A percentile compares a stretch with the other conserved stretches of the same genome.
phyloP scores from a whole-genome alignment of 2,329 filamentous ascomycete species.

The Penicillium capsulatum region DNA sequence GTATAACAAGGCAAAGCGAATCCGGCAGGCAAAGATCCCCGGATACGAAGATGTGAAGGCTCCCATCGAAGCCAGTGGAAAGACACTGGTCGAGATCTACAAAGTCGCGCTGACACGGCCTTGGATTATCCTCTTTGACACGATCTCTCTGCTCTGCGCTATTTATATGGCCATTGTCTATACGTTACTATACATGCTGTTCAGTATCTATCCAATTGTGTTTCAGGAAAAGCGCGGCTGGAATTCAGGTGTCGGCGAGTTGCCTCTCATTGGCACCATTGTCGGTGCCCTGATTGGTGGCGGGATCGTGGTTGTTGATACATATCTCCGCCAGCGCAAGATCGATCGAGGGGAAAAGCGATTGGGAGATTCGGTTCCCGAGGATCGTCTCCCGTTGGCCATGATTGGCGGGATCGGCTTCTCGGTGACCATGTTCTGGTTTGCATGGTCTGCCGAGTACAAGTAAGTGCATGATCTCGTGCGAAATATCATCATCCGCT shows the following conservation, averaged over 20 bases:
- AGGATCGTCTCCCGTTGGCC: conserved; percentile 19
- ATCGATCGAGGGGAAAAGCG: conserved; percentile 15
- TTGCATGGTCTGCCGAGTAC: conserved; percentile 40
- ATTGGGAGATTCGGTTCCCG: conserved; percentile 24
- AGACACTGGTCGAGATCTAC: conserved; percentile 45
- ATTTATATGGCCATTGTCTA: conserved; percentile 54
- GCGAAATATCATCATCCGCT: background rate
- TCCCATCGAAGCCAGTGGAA: conserved; percentile 47
- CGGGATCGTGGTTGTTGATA: conserved; percentile 40
- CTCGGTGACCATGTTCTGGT: conserved; percentile 41
- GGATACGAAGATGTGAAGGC: conserved; percentile 53
- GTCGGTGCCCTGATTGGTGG: conserved; percentile 15
- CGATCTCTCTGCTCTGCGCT: conserved; percentile 51
- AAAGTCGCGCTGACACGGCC: conserved; percentile 52
- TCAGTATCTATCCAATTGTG: conserved; percentile 56
- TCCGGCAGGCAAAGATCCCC: conserved; percentile 47
- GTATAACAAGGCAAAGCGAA: conserved; percentile 51
- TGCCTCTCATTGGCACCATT: conserved; percentile 45
- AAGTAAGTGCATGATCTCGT: conserved; percentile 11
- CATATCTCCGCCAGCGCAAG: conserved; percentile 37
- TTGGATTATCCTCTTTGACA: conserved; percentile 54
- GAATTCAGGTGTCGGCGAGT: conserved; percentile 51
- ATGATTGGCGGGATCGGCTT: conserved; percentile 27
- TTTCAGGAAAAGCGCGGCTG: conserved; percentile 49
- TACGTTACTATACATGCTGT: conserved; percentile 55